Percentiles rank a stretch among this genome's conserved stretches.
These are phyloP conservation scores for Leccinum subgranulosum DNA, from an alignment of 768 basidiomycete genomes.

Conservation along the genomic window DNA sequence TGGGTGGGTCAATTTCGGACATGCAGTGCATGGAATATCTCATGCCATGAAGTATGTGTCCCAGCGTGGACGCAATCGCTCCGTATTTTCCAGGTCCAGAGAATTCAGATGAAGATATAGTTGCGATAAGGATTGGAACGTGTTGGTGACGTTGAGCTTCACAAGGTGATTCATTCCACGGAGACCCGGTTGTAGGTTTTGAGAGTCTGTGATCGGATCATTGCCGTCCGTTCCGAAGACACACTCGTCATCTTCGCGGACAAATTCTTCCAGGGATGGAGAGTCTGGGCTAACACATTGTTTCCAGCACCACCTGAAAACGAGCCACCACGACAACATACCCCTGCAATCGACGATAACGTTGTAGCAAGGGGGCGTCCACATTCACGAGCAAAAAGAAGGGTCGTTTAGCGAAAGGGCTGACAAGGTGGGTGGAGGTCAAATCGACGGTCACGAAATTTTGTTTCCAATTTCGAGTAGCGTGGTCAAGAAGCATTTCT, in stretches of 20 bases:
- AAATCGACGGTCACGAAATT: constrained; percentile 84
- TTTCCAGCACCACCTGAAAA: constrained; percentile 8
- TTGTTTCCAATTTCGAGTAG: constrained; percentile 76
- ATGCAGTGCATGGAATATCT: not conserved
- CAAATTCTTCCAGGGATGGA: constrained; percentile 66
- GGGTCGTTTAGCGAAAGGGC: constrained; percentile 76
- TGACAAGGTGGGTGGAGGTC: constrained; percentile 50
- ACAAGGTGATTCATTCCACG: constrained; percentile 43
- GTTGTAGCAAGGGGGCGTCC: constrained; percentile 74
- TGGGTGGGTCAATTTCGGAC: constrained; percentile 3
- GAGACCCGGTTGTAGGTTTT: constrained; percentile 9
- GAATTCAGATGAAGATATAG: constrained; percentile 63
- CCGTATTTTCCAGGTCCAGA: constrained; percentile 65
- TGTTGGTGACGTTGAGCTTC: constrained; percentile 60
- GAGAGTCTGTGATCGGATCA: constrained; percentile 19
- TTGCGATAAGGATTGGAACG: constrained; percentile 50
- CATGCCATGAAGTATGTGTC: constrained; percentile 96
- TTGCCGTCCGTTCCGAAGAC: constrained; percentile 49
- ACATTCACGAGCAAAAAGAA: constrained; percentile 84
- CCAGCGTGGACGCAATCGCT: constrained; percentile 86
- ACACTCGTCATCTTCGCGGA: constrained; percentile 64
- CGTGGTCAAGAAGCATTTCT: constrained; percentile 60
- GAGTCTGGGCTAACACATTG: constrained; percentile 13
- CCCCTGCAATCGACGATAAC: constrained; percentile 61
- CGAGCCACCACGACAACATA: constrained; percentile 26